phyloP scores from a whole-genome alignment of 1,284 basidiomycete species.

The Dichomitus squalens region DNA sequence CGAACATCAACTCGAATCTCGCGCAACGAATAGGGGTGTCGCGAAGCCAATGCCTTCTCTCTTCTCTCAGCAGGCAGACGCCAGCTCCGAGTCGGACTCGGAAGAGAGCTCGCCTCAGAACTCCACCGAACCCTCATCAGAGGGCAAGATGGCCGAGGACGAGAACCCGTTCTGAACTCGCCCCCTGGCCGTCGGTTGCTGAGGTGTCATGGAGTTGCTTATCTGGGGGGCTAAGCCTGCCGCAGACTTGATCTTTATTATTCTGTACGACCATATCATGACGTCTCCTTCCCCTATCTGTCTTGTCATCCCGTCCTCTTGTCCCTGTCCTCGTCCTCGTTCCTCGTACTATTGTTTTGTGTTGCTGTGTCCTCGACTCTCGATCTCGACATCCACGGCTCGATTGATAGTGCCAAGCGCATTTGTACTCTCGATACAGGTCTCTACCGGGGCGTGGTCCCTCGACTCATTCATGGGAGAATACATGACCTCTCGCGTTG shows the following conservation, averaged over 20 bases:
- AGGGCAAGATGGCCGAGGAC: conserved; percentile 30
- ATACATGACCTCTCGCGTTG: background rate
- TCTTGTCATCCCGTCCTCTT: conserved; percentile 14
- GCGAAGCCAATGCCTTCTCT: conserved; percentile 60
- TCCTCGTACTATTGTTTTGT: conserved; percentile 19
- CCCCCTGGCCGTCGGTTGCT: background rate
- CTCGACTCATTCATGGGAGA: conserved; percentile 16
- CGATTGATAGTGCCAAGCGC: conserved; percentile 20
- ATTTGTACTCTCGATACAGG: conserved; percentile 21
- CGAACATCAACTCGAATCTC: background rate
- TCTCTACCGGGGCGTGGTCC: conserved; percentile 22
- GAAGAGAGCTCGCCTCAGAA: conserved; percentile 38
- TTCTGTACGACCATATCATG: conserved; percentile 25
- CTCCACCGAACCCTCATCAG: conserved; percentile 15
- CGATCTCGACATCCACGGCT: conserved; percentile 22
- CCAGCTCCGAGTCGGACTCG: conserved; percentile 31
- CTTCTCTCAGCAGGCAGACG: conserved; percentile 48
- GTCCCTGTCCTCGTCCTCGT: conserved; percentile 8
- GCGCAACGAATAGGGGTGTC: conserved; percentile 42
- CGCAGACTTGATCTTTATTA: conserved; percentile 19
- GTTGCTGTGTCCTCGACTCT: conserved; percentile 17
- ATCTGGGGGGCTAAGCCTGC: conserved; percentile 5
- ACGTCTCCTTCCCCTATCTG: conserved; percentile 6
- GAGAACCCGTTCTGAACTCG: conserved; percentile 35
- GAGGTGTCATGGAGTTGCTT: background rate